A percentile compares a stretch with the other conserved stretches of the same genome.
phyloP scores from a whole-genome alignment of 148 eudicot species.

The Suaeda aralocaspica region DNA sequence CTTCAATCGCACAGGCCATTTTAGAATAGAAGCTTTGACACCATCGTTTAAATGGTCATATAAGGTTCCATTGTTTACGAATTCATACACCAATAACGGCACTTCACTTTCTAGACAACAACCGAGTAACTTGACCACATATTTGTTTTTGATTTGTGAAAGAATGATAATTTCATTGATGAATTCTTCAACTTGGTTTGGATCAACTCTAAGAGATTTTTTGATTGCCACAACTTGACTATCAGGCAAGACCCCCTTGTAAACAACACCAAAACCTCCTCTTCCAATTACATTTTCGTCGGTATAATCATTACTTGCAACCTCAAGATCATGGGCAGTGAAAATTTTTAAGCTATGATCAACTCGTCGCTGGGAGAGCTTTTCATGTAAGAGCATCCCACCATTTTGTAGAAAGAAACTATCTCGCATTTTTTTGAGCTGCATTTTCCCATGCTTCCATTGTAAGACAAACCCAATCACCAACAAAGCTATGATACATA shows the following conservation, averaged over 20 bases:
- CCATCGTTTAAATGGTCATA: slow-evolving; percentile 22
- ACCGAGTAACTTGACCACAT: slow-evolving; percentile 26
- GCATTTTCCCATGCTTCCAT: slow-evolving; percentile 9
- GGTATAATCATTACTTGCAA: slow-evolving; percentile 21
- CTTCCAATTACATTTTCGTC: slow-evolving; percentile 18
- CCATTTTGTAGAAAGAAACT: slow-evolving; percentile 25
- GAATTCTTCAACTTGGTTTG: slow-evolving; percentile 26
- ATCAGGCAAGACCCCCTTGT: slow-evolving; percentile 16
- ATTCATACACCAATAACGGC: slow-evolving; percentile 23
- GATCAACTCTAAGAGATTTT: slow-evolving; percentile 21
- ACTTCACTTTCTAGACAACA: slow-evolving; percentile 28
- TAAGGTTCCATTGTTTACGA: slow-evolving; percentile 26
- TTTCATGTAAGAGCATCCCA: slow-evolving; percentile 20
- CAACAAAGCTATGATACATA: slow-evolving; percentile 8
- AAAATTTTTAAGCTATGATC: slow-evolving; percentile 19
- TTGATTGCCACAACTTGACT: slow-evolving; percentile 27
- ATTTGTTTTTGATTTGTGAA: slow-evolving; percentile 26
- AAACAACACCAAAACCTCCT: slow-evolving; percentile 30
- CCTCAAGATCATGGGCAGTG: slow-evolving; percentile 15
- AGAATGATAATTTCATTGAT: slow-evolving; percentile 24
- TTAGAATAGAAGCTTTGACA: slow-evolving; percentile 8
- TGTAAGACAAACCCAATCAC: slow-evolving; percentile 6
- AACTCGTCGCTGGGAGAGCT: background rate
- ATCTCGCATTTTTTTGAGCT: slow-evolving; percentile 11
- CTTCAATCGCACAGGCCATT: slow-evolving; percentile 16